Evolutionary conservation across 2,329 filamentous ascomycete genomes (phyloP), one percentile per base, ranked within the genome.

Genomic region (Fusarium virguliforme): DNA sequence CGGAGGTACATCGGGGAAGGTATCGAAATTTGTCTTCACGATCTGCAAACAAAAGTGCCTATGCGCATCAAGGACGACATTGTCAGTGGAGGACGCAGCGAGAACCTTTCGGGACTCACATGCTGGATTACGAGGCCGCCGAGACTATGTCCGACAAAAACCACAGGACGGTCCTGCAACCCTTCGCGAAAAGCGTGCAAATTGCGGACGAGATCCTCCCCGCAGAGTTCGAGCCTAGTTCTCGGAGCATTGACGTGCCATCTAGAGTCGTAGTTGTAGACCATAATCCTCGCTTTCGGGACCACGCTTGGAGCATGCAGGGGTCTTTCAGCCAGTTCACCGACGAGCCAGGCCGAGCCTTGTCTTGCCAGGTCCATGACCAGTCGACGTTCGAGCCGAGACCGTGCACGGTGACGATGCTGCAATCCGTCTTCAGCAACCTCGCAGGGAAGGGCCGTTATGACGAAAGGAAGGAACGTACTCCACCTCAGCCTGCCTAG

Each of bases 141-240:
- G 1, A 74, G 62, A 32, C 72, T 74, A 35, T 74, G 70, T 18
- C 72, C 72, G 55, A 74, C 50, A 18, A 74, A 71, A 30, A 74
- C 37, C 3, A 74, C 10, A 6, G 70, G 70, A n/a, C 72, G 64
- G 24, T 54, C 37, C 12, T 30, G 38, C 26, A n/a, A 4, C 40
- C 43, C 6, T n/a, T 48, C 28, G 7, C 65, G 72, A 40, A 68
- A 68, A 3, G 24, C 22, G 54, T 61, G 62, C 5, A 72, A 3
- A 22, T 58, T 60, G 50, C 60, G 70, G 10, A 62, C 46, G 26
- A 75, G 63, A 28, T 70, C 70, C 50, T 73, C 72, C 12, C 67
- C 69, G 46, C 69, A 72, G 6, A 72, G 60, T 51, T 64, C 51
- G 12, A 74, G 65, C 10, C 71, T 64, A 12, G 67, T 73, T 60